phyloP scores from a whole-genome alignment of 805 yeast species.

The Kuraishia capsulata region DNA sequence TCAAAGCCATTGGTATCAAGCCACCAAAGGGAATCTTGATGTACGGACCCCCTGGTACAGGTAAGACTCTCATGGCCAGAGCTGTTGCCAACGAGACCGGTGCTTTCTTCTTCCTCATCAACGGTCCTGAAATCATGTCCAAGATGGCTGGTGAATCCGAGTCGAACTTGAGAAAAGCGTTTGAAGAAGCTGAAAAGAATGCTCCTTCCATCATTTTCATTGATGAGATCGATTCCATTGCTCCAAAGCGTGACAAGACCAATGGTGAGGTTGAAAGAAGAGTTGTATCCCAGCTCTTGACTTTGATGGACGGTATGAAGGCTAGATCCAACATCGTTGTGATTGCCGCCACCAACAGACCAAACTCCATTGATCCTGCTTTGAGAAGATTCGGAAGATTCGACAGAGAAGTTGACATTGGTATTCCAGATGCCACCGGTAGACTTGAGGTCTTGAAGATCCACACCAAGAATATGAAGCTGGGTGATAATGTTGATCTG shows the following conservation, averaged over 20 bases:
- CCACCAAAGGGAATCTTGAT: slow-evolving; percentile 97
- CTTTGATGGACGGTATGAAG: slow-evolving; percentile 99
- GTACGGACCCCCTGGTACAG: slow-evolving; percentile 99
- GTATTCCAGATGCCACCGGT: slow-evolving; percentile 97
- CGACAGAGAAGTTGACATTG: slow-evolving; percentile 81
- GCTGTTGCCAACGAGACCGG: slow-evolving; percentile 99
- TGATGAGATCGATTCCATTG: slow-evolving; percentile 97
- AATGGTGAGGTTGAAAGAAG: slow-evolving; percentile 99
- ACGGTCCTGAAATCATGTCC: slow-evolving; percentile 99
- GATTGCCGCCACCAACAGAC: slow-evolving; percentile 93
- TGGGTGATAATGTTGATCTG: slow-evolving; percentile 89
- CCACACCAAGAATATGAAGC: slow-evolving; percentile 98
- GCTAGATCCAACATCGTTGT: slow-evolving; percentile 98
- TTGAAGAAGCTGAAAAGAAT: slow-evolving; percentile 98
- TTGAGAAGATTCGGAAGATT: slow-evolving; percentile 80
- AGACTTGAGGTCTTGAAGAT: slow-evolving; percentile 94
- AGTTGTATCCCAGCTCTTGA: slow-evolving; percentile 94
- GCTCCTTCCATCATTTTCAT: slow-evolving; percentile 97
- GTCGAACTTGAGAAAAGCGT: slow-evolving; percentile 93
- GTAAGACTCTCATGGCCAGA: slow-evolving; percentile 98
- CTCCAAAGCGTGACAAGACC: slow-evolving; percentile 99
- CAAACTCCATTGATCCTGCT: slow-evolving; percentile 81
- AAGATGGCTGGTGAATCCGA: slow-evolving; percentile 99
- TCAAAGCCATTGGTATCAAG: slow-evolving; percentile 96
- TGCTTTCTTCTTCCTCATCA: slow-evolving; percentile 94